phyloP scores from a whole-genome alignment of 2,329 filamentous ascomycete species.

The Bipolaris victoriae region DNA sequence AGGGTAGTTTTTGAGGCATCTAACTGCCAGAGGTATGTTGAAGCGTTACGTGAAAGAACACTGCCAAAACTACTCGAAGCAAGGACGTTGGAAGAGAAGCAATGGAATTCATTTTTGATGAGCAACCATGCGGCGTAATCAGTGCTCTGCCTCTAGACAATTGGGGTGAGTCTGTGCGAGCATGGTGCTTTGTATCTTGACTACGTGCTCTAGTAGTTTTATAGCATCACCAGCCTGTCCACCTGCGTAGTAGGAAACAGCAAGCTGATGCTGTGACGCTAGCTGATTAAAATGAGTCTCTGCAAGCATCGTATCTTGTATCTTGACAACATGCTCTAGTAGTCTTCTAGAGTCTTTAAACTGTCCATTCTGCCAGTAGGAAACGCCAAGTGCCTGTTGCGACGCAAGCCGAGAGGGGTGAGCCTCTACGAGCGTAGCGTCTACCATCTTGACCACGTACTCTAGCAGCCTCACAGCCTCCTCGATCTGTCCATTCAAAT shows the following conservation, averaged over 20 bases:
- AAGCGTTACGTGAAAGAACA: no score
- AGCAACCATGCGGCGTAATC: no score
- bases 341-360: slow-evolving; percentile 10
- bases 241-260: background rate
- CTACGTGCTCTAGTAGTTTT: slow-evolving; percentile 17
- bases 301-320: no score
- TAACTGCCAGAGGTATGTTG: no score
- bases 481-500: background rate
- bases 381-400: slow-evolving; percentile 13
- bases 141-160: no score
- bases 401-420: slow-evolving; percentile 15
- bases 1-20: no score
- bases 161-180: no score
- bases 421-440: slow-evolving; percentile 10
- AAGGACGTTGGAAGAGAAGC: no score
- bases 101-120: no score
- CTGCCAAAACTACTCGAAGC: no score
- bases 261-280: no score
- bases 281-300: no score
- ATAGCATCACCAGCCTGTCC: slow-evolving; percentile 12
- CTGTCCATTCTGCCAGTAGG: background rate
- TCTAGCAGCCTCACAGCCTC: slow-evolving; percentile 14
- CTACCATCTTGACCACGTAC: slow-evolving; percentile 10
- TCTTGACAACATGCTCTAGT: slow-evolving; percentile 13
- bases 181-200: background rate